Evolutionary conservation across 1,139 yeast species (phyloP), one percentile per base, ranked within the genome.

Genomic region (Protomyces inouyei): DNA sequence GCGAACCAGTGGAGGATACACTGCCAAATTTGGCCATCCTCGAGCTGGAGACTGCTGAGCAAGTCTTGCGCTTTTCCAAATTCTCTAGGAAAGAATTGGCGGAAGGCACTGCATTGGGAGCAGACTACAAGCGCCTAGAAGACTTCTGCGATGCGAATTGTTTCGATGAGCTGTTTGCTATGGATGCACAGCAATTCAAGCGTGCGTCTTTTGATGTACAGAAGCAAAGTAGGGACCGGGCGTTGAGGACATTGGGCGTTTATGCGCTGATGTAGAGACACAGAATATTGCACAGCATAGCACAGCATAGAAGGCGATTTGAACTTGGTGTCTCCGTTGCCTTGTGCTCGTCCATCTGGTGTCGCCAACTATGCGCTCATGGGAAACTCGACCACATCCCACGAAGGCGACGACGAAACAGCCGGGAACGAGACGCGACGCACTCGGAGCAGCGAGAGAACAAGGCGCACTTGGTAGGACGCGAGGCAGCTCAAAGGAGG

Each of bases 131-230:
- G 6, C 53, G 45, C 18, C 63, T 59, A 8, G 63, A 59, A 12
- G 40, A n/a, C 10, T 18, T 9, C 12, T 23, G 53, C 18, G 48
- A 32, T 3, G 36, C 57, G 12, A 21, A 25, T 25, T 55, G 54
- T 16, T 59, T 59, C 43, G 43, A 32, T 4, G 23, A 12, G 6
- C 32, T 35, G n/a, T n/a, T 59, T 35, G 63, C 52, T 16, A 43
- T 43, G n/a, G 56, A 52, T 14, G 43, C 35, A n/a, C 63, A 59
- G 32, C 28, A 23, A 8, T 59, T 59, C 43, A 40, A 52, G 16
- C 56, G 63, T 3, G 40, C 54, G 14, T 52, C 57, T 25, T 55
- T 55, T 40, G 52, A 48, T 5, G 57, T 52, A 25, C 63, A 59
- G 48, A 40, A 14, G 21, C 36, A 43, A 6, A n/a, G 35, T 21